Evolutionary conservation across 2,329 filamentous ascomycete species (phyloP).

Genomic region (Dactylellina parvicollis): DNA sequence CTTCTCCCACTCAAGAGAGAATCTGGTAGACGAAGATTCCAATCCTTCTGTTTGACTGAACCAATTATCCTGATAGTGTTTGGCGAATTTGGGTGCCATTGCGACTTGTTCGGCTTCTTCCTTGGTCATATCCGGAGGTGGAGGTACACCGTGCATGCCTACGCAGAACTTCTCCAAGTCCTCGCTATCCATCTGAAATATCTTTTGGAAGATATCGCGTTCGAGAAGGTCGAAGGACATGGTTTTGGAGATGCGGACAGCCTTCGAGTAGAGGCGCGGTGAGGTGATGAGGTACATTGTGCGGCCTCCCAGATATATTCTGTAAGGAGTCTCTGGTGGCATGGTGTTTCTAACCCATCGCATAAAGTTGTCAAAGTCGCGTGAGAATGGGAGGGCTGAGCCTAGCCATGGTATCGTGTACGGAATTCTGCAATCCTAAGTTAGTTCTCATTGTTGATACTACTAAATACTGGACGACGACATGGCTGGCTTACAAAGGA

Average conservation of each 20-base stretch:
- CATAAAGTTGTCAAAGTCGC: slow-evolving; percentile 30
- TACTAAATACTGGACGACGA: background rate
- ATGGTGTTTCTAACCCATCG: slow-evolving; percentile 35
- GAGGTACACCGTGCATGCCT: slow-evolving; percentile 36
- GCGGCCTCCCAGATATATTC: slow-evolving; percentile 24
- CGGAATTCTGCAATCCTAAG: slow-evolving; percentile 13
- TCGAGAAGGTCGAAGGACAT: slow-evolving; percentile 48
- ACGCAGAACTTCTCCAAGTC: slow-evolving; percentile 32
- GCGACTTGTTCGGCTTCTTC: slow-evolving; percentile 14
- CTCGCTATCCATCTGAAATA: slow-evolving; percentile 25
- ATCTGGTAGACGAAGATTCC: background rate
- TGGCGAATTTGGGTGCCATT: slow-evolving; percentile 19
- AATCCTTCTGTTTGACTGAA: slow-evolving; percentile 19
- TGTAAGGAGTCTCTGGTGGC: slow-evolving; percentile 29
- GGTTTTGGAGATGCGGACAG: slow-evolving; percentile 33
- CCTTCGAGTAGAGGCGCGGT: slow-evolving; percentile 37
- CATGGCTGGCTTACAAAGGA: slow-evolving; percentile 36
- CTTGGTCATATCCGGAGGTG: slow-evolving; percentile 31
- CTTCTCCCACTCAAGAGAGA: slow-evolving; percentile 19
- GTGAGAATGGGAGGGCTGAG: slow-evolving; percentile 31
- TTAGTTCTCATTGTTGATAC: background rate
- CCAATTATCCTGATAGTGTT: slow-evolving; percentile 42
- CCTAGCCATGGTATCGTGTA: slow-evolving; percentile 45
- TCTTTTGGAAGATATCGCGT: slow-evolving; percentile 31
- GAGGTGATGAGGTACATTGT: slow-evolving; percentile 39